Percentiles rank a stretch among this genome's conserved stretches.
Conservation (phyloP, 1,139 yeast species). For the Meyerozyma elateridarum region DNA sequence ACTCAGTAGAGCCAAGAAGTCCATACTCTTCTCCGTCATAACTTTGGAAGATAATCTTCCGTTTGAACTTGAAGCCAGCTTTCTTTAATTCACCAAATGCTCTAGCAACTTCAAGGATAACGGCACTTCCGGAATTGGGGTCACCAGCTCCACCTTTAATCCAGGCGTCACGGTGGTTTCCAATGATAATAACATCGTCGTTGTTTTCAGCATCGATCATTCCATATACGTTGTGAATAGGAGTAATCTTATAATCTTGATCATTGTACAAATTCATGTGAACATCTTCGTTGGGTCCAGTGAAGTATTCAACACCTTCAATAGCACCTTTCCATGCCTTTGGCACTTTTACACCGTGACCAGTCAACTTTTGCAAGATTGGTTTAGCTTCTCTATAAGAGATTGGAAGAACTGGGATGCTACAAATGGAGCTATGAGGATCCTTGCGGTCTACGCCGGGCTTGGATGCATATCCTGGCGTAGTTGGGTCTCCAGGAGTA, state of each 20-base stretch:
- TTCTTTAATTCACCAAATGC: constrained; percentile 44
- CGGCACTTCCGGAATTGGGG: constrained; percentile 44
- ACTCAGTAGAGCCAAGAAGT: constrained; percentile 44
- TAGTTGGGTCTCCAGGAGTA: constrained; percentile 85
- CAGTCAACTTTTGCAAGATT: constrained; percentile 38
- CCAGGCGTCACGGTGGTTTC: constrained; percentile 50
- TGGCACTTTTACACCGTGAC: constrained; percentile 31
- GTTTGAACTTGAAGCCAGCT: constrained; percentile 36
- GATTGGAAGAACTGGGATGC: constrained; percentile 45
- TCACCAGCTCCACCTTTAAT: constrained; percentile 53
- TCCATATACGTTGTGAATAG: constrained; percentile 43
- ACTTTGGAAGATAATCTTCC: constrained; percentile 37
- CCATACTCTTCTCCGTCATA: constrained; percentile 50
- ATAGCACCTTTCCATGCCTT: constrained; percentile 38
- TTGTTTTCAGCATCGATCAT: constrained; percentile 38
- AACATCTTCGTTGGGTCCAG: constrained; percentile 45
- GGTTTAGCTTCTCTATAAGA: constrained; percentile 45
- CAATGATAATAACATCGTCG: constrained; percentile 40
- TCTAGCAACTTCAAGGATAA: constrained; percentile 40
- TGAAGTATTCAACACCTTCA: constrained; percentile 36
- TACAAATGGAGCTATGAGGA: constrained; percentile 38
- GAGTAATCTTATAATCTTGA: constrained; percentile 39
- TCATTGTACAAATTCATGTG: constrained; percentile 39
- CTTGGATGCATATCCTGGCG: constrained; percentile 76
- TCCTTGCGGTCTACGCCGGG: constrained; percentile 44